phyloP scores from a whole-genome alignment of 2,329 filamentous ascomycete genomes.

The Colletotrichum paranaense region DNA sequence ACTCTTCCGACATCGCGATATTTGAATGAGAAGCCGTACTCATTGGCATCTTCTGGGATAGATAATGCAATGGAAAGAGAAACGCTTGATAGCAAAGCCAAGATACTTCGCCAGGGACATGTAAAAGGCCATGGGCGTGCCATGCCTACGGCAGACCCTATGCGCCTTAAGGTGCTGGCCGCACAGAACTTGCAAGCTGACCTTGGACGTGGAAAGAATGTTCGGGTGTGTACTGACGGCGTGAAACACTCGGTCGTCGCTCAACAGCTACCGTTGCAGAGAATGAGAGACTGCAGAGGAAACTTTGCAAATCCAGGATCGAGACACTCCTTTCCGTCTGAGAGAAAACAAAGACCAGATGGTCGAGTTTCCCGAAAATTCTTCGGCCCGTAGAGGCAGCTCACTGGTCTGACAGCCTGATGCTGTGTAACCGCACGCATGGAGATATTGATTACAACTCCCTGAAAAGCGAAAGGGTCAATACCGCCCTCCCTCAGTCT shows the following conservation, averaged over 20 bases:
- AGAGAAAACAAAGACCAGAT: background rate
- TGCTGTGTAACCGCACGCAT: no score
- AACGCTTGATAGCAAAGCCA: background rate
- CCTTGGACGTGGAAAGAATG: no score
- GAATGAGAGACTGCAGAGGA: background rate
- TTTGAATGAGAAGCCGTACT: background rate
- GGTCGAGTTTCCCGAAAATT: background rate
- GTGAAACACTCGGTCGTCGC: background rate
- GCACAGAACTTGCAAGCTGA: no score
- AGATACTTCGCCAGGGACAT: background rate
- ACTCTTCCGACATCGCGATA: background rate
- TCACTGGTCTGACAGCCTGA: background rate
- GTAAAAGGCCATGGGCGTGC: background rate
- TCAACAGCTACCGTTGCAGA: background rate
- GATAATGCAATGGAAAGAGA: background rate
- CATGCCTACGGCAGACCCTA: background rate
- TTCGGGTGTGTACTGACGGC: background rate
- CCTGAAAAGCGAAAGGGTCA: no score
- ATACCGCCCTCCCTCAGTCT: no score
- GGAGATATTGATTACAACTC: no score
- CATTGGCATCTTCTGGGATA: background rate
- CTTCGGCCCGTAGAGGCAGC: background rate
- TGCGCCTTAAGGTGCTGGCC: no score
- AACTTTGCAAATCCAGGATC: background rate
- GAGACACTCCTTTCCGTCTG: background rate